A percentile compares a stretch with the other conserved stretches of the same genome.
Conservation (phyloP, 2,329 filamentous ascomycete genomes). For the Thielaviopsis populi region DNA sequence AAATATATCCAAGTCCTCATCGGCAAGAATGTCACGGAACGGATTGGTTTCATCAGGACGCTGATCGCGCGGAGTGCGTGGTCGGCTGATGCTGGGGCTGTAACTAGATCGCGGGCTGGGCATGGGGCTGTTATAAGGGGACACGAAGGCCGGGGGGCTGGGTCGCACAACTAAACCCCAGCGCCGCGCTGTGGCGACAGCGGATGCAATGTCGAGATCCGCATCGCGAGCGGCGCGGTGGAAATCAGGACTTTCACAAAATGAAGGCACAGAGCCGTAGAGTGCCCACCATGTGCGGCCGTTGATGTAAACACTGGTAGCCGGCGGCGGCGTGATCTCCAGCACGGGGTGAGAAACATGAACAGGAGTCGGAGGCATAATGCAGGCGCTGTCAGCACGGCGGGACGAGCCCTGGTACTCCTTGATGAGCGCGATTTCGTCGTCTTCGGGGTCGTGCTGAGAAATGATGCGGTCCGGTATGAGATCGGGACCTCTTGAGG, state of each 20-base stretch:
- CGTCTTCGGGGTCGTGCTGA: neutral
- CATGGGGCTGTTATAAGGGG: neutral
- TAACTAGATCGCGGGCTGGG: neutral
- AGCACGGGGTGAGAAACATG: neutral
- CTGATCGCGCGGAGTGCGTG: neutral
- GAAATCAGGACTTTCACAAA: constrained; percentile 9
- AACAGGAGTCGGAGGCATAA: neutral
- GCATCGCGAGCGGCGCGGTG: constrained; percentile 10
- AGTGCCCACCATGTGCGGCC: constrained; percentile 13
- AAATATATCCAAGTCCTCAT: constrained; percentile 14
- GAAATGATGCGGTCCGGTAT: neutral
- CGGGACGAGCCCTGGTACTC: neutral
- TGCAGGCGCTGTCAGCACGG: constrained; percentile 1
- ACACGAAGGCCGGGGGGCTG: neutral
- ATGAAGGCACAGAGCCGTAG: constrained; percentile 11
- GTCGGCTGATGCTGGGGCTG: neutral
- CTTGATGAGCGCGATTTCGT: neutral
- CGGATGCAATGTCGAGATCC: constrained; percentile 9
- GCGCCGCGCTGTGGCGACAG: constrained; percentile 11
- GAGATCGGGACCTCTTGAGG: neutral
- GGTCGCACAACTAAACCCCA: constrained; percentile 13
- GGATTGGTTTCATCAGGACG: constrained; percentile 4
- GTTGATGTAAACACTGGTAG: constrained; percentile 8
- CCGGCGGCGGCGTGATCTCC: neutral
- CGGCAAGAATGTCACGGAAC: constrained; percentile 12